Base-by-base conservation (phyloP, 495 filamentous ascomycete species). In the Elasticomyces elasticus region DNA sequence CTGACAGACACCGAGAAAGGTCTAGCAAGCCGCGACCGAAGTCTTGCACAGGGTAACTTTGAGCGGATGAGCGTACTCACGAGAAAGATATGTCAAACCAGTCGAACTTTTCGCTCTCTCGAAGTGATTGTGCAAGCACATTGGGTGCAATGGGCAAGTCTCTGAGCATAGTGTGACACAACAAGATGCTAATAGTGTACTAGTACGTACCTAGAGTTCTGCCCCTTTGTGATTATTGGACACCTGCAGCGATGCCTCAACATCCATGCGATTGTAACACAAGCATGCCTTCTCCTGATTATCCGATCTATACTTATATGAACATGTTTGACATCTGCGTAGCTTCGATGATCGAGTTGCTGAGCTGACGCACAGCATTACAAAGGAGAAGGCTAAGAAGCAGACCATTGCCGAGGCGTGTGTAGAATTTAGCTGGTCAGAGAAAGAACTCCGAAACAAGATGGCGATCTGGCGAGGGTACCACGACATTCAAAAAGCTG, bases 381-480 rank as follows among this genome's bases (percentile, higher is more conserved):
- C 62, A 1, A 22, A 27, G 2, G 58, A 61, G 9, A 54, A 55
- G 27, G 52, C 59, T 10, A 55, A 43, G 41, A 61, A 53, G 45
- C 24, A 19, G 12, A 54, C 62, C 9, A 61, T 64, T 6, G 41
- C 42, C 15, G 58, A 61, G 45, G 62, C 62, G 9, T 64, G 62
- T 33, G 26, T 52, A 5, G 55, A 62, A 49, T 61, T 64, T 47
- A 50, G 35, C 33, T 55, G 67, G 67, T 54, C 64, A 9, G 65
- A 67, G 41, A 69, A 69, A 41, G 67, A 67, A 46, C 35, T 69
- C 38, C 52, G 67, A 11, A 69, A 69, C 30, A 69, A 67, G 45
- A 67, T 66, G 60, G 67, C 54, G 1, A 63, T 69, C 45, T 69
- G 67, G 67, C 50, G 58, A 13, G 62, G 64, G 11, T 69, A 69